Conservation (phyloP, 768 basidiomycete species). For the Rhizopogon roseolus region DNA sequence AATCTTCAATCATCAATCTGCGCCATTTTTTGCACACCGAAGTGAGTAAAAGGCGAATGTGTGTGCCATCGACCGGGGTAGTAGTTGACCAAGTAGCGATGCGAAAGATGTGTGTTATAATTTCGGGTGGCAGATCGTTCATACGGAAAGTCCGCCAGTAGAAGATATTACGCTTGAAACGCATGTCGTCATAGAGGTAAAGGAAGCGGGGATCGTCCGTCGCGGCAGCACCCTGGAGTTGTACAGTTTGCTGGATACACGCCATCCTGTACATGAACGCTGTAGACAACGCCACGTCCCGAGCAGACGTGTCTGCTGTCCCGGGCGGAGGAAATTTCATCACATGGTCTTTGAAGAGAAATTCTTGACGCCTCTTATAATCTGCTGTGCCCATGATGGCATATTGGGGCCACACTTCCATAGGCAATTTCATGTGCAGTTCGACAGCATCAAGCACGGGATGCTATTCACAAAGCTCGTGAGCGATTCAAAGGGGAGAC, state of each 20-base stretch:
- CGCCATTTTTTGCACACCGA: constrained; percentile 60
- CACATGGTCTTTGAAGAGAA: not conserved
- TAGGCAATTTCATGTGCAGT: not conserved
- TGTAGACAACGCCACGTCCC: not conserved
- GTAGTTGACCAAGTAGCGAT: constrained; percentile 49
- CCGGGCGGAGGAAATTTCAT: not conserved
- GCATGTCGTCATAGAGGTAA: constrained; percentile 2
- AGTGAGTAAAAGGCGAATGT: constrained; percentile 44
- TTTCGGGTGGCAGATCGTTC: constrained; percentile 61
- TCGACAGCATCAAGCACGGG: constrained; percentile 1
- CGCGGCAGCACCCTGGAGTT: not conserved
- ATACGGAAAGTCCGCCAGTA: constrained; percentile 48
- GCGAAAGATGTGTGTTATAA: constrained; percentile 61
- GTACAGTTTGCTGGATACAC: not conserved
- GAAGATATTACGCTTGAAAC: constrained; percentile 17
- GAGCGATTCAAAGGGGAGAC: not conserved
- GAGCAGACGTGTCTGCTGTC: not conserved
- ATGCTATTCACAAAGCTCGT: not conserved
- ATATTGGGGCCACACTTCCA: not conserved
- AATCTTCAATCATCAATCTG: constrained; percentile 39
- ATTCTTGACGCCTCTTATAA: not conserved
- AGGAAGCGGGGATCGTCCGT: not conserved
- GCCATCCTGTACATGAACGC: not conserved
- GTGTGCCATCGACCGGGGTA: constrained; percentile 30
- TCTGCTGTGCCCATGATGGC: not conserved